phyloP scores from a whole-genome alignment of 2,329 filamentous ascomycete genomes.

The Trichoderma harzianum region DNA sequence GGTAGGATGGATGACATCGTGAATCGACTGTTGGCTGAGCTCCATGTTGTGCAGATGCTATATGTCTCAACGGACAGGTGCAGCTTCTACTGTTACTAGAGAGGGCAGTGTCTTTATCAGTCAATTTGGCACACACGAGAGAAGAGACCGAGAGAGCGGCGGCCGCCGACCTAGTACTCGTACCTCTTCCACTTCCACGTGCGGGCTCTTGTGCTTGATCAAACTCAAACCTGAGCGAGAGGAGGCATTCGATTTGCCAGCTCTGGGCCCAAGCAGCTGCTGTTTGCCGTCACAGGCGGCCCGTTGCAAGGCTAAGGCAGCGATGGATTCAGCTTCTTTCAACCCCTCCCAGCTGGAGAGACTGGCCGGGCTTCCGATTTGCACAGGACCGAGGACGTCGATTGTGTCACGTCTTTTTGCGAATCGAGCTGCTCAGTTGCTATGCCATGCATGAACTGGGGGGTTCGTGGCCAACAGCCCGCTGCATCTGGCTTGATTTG shows the following conservation, averaged over 20 bases:
- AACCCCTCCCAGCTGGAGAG: constrained; percentile 16
- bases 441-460: constrained; percentile 10
- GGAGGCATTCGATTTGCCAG: background rate
- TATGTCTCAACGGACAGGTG: constrained; percentile 17
- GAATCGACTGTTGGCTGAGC: constrained; percentile 49
- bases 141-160: background rate
- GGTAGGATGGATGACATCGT: constrained; percentile 57
- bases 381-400: background rate
- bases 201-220: background rate
- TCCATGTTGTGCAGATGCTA: constrained; percentile 42
- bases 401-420: constrained; percentile 16
- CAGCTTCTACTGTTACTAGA: background rate
- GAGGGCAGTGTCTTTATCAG: constrained; percentile 6
- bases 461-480: constrained; percentile 5
- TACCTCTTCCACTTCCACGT: background rate
- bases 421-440: background rate
- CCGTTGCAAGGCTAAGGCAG: background rate
- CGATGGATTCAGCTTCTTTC: background rate
- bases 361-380: background rate
- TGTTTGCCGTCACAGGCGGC: constrained; percentile 4
- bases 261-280: background rate
- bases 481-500: constrained; percentile 22
- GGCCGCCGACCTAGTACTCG: background rate
- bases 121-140: background rate
- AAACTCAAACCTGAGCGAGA: background rate